A percentile compares a stretch with the other conserved stretches of the same genome.
Conservation (phyloP, 176 grass and related monocot genomes). For the Hyparrhenia diplandra region DNA sequence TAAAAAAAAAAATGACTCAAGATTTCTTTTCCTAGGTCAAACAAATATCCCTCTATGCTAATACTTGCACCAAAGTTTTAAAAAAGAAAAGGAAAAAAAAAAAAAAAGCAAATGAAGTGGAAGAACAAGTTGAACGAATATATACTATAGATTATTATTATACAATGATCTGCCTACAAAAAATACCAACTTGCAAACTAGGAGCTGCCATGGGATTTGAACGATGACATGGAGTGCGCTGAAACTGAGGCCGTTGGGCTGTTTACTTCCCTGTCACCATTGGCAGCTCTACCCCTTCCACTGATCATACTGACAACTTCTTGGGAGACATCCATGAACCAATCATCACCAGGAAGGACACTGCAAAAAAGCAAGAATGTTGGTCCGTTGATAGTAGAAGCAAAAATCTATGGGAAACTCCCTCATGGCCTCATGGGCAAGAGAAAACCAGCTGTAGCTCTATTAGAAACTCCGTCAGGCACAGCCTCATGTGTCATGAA, state of each 20-base stretch:
- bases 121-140: slow-evolving; percentile 17
- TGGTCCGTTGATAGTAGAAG: not conserved
- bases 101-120: not conserved
- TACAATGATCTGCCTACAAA: slow-evolving; percentile 56
- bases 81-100: slow-evolving; percentile 2
- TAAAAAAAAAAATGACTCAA: slow-evolving; percentile 27
- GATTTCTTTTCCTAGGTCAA: slow-evolving; percentile 26
- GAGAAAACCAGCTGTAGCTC: not conserved
- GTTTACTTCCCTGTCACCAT: slow-evolving; percentile 71
- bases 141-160: slow-evolving; percentile 42
- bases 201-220: slow-evolving; percentile 64
- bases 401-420: not conserved
- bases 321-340: slow-evolving; percentile 84
- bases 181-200: slow-evolving; percentile 39
- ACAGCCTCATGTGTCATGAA: not conserved
- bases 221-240: slow-evolving; percentile 79
- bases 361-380: slow-evolving; percentile 41
- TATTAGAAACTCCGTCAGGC: not conserved
- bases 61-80: slow-evolving; percentile 26
- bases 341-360: slow-evolving; percentile 69
- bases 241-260: slow-evolving; percentile 91
- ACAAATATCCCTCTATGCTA: slow-evolving; percentile 32
- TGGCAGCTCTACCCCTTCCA: slow-evolving; percentile 57
- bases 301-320: slow-evolving; percentile 65
- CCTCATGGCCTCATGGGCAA: not conserved